Evolutionary conservation across 768 basidiomycete species (phyloP), one percentile per base, ranked within the genome.

Genomic region (Boletellus ananiceps): DNA sequence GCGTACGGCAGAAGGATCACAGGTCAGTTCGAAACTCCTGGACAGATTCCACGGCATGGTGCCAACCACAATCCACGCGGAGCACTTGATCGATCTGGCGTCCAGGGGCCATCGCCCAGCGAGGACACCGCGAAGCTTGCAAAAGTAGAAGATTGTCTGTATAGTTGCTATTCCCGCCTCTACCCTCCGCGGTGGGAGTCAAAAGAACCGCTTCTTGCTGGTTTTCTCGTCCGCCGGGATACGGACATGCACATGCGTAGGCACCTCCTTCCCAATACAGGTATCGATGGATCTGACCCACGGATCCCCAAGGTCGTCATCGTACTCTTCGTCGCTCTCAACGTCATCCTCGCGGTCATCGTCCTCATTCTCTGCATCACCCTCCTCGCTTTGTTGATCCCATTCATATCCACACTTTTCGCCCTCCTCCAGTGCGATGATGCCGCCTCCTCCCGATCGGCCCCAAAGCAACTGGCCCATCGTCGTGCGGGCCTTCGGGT

Each of bases 391-490:
- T 25, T 47, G 52, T 5, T 21, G 45, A 58, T 67, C 65, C 44
- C 60, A 69, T 19, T 76, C 78, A 65, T 93, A 96, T 15, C 83
- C 82, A 63, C 93, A 96, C 36, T 44, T 52, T 27, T 69, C 65
- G n/a, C 65, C 67, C 11, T 67, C 65, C 18, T 64, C 65, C 4
- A 67, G 33, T 1, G 67, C 66, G 41, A 93, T 75, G 50, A 95
- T 72, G 21, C 83, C 84, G 51, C 79, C 79, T 21, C 81, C 79
- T 63, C 86, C 88, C 46, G 88, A 86, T 43, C 71, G 74, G 23
- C 93, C 93, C 63, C 86, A 84, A 44, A 98, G 76, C 42, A 99
- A 70, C 65, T 97, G 93, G 11, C 91, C 88, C 49, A 99, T 79
- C 25, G 96, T 97, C 65, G 93, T 95, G 35, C 96, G 84, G 41